These are phyloP conservation scores for Takashimella koratensis DNA, from an alignment of 1,284 basidiomycete genomes.

Conservation along the genomic window DNA sequence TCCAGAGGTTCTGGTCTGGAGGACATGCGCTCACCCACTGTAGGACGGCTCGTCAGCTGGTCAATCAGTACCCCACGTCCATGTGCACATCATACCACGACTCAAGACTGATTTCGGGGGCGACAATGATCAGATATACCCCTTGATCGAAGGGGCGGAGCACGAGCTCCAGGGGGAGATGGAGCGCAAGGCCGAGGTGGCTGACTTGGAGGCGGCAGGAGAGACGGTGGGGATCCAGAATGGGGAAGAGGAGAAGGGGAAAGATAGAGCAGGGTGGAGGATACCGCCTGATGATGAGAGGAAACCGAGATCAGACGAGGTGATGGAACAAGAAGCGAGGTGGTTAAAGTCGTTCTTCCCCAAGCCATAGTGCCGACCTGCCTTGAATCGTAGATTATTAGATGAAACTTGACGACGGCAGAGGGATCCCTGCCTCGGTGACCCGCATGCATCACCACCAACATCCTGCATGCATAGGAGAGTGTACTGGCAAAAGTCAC, in stretches of 20 bases:
- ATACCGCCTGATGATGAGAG: constrained; percentile 63
- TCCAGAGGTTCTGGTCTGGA: neutral
- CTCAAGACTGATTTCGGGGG: constrained; percentile 57
- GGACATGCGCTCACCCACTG: too few species aligned
- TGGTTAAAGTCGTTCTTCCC: constrained; percentile 53
- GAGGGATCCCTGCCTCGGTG: too few species aligned
- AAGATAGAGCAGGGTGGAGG: constrained; percentile 55
- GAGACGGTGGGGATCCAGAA: constrained; percentile 4
- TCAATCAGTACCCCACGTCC: constrained; percentile 84
- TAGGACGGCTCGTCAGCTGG: constrained; percentile 83
- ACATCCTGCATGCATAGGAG: too few species aligned
- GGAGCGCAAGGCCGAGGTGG: constrained; percentile 5
- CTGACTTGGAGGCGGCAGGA: constrained; percentile 19
- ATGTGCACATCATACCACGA: constrained; percentile 83
- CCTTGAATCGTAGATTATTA: too few species aligned
- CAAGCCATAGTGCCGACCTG: too few species aligned
- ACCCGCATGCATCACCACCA: too few species aligned
- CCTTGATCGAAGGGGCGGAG: constrained; percentile 67
- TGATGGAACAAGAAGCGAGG: constrained; percentile 71
- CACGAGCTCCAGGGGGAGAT: constrained; percentile 25
- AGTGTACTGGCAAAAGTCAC: too few species aligned
- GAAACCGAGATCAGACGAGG: constrained; percentile 60
- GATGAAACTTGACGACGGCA: too few species aligned
- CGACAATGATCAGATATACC: constrained; percentile 73
- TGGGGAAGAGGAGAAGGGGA: constrained; percentile 34